Evolutionary conservation across 768 basidiomycete genomes (phyloP), one percentile per base, ranked within the genome.

Genomic region (Russula griseocarnosa): DNA sequence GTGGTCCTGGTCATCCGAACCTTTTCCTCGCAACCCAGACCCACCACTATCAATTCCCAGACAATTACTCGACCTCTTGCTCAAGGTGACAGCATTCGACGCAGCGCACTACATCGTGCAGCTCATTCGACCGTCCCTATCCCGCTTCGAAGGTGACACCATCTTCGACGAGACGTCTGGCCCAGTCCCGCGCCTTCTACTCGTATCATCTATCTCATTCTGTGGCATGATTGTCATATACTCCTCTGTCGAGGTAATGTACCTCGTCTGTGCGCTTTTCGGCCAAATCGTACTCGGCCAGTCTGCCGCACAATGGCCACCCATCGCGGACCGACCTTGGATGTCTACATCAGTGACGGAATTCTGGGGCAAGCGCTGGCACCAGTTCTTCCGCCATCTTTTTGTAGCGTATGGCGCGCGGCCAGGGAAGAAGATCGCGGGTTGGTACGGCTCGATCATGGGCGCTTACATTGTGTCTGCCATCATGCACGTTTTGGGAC

Each of bases 391-490:
- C 59, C 76, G 79, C 22, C 73, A 66, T 7, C 42, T 58, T 3
- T 79, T 79, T 62, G 59, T 77, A 46, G 52, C 69, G 24, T 30
- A 75, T 7, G 79, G 78, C 14, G 70, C 70, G 3, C 60, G 62
- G 10, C 77, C 74, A 0, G 59, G 83, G 20, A 69, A 69, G 32
- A 70, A 68, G 59, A 61, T 83, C 9, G 69, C 82, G 30, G 86
- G 87, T 11, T 79, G 80, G 32, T 61, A 70, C 3, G 86, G 83
- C 5, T 73, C 70, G 3, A 74, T 88, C 14, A 63, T 89, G 4
- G 87, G 86, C 11, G 82, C 80, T 3, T 90, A 90, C 70, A 42
- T 81, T 4, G 65, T 82, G 5, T 89, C 88, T 0, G 86, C 81
- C 11, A 24, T 83, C 7, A 70, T 89, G 11, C 89, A 91, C 65